Conservation (phyloP, 2,329 filamentous ascomycete species). For the Colletotrichum horii region DNA sequence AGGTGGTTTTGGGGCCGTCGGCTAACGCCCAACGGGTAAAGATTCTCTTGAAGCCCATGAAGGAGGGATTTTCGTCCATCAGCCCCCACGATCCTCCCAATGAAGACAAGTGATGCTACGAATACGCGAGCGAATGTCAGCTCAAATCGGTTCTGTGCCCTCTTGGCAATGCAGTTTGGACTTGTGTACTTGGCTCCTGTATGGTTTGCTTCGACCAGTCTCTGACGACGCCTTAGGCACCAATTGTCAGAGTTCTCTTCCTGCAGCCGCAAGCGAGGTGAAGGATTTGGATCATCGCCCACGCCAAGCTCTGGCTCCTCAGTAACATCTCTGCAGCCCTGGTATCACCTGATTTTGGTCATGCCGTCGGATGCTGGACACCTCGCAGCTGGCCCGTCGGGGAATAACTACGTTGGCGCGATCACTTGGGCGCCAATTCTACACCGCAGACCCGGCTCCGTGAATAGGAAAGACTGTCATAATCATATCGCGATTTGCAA, state of each 20-base stretch:
- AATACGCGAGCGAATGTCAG: background rate
- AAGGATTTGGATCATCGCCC: background rate
- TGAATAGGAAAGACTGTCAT: background rate
- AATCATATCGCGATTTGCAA: background rate
- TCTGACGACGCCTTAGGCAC: background rate
- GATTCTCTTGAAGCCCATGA: background rate
- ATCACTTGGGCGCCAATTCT: background rate
- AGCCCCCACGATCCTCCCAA: background rate
- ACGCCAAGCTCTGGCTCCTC: background rate
- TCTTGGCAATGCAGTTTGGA: background rate
- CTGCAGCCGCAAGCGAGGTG: background rate
- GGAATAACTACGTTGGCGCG: background rate
- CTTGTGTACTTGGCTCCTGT: background rate
- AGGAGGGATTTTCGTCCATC: background rate
- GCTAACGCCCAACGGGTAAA: background rate
- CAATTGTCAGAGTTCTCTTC: background rate
- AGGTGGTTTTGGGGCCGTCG: background rate
- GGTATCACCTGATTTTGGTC: background rate
- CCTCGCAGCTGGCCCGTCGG: background rate
- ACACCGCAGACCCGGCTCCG: background rate
- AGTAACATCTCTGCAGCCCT: background rate
- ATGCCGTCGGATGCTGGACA: background rate
- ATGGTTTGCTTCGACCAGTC: background rate
- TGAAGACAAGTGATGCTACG: background rate
- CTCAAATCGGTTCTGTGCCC: background rate